phyloP scores from a whole-genome alignment of 495 filamentous ascomycete species.

The Apiosordaria backusii region DNA sequence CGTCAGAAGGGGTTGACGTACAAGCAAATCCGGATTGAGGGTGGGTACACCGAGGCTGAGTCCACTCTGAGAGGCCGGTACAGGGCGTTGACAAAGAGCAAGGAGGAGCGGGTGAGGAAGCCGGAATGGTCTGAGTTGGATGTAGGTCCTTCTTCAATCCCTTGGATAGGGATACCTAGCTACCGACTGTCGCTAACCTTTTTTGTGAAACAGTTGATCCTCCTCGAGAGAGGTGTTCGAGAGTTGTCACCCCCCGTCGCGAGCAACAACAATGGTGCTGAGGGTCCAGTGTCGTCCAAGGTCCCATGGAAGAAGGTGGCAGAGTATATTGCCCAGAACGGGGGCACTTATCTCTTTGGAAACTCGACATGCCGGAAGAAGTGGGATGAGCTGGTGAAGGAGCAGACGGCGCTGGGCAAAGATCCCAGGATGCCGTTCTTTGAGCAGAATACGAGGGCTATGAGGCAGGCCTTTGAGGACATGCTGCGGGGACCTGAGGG shows the following conservation, averaged over 20 bases:
- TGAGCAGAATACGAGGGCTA: conserved; percentile 3
- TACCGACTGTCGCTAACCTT: too few relatives aligned
- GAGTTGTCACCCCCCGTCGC: conserved; percentile 25
- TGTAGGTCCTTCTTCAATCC: conserved; percentile 2
- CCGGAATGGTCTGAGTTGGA: background rate
- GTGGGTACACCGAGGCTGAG: background rate
- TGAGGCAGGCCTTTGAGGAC: background rate
- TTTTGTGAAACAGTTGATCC: conserved; percentile 9
- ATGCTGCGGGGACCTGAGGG: background rate
- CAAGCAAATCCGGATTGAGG: background rate
- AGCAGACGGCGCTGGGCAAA: conserved; percentile 17
- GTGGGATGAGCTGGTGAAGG: conserved; percentile 53
- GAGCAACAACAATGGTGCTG: background rate
- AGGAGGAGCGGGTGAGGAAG: background rate
- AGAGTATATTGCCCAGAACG: conserved; percentile 64
- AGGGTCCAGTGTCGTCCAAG: conserved; percentile 34
- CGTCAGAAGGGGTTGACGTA: background rate
- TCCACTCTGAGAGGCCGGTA: background rate
- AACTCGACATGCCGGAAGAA: conserved; percentile 86
- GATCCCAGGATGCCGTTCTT: conserved; percentile 18
- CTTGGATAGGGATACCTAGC: too few relatives aligned
- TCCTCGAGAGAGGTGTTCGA: conserved; percentile 49
- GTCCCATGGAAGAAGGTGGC: conserved; percentile 82
- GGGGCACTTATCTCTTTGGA: conserved; percentile 81
- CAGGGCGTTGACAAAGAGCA: background rate